phyloP scores from a whole-genome alignment of 805 yeast genomes.

The Priceomyces haplophilus region DNA sequence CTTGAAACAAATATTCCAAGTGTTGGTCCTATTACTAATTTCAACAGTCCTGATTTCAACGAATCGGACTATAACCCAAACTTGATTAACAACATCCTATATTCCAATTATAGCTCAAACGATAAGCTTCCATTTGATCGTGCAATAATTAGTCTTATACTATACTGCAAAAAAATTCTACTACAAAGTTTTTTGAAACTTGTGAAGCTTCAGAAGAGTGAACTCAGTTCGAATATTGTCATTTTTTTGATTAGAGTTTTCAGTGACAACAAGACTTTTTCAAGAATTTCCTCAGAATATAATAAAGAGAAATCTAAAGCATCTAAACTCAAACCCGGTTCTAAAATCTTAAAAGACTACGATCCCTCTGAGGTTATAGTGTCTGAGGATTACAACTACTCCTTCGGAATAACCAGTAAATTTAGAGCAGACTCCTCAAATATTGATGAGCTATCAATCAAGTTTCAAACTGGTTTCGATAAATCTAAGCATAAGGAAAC shows the following conservation, averaged over 20 bases:
- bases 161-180: slow-evolving; percentile 36
- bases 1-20: slow-evolving; percentile 35
- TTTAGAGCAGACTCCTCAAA: slow-evolving; percentile 21
- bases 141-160: slow-evolving; percentile 29
- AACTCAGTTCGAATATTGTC: slow-evolving; percentile 41
- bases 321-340: slow-evolving; percentile 13
- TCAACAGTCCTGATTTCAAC: slow-evolving; percentile 25
- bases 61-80: slow-evolving; percentile 29
- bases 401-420: slow-evolving; percentile 56
- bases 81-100: slow-evolving; percentile 27
- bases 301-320: slow-evolving; percentile 19
- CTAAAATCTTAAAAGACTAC: slow-evolving; percentile 19
- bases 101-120: slow-evolving; percentile 21
- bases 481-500: background rate
- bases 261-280: slow-evolving; percentile 35
- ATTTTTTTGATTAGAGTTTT: slow-evolving; percentile 37
- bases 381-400: slow-evolving; percentile 47
- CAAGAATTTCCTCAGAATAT: slow-evolving; percentile 12
- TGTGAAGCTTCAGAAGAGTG: slow-evolving; percentile 31
- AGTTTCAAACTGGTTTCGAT: slow-evolving; percentile 11
- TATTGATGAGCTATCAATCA: slow-evolving; percentile 36
- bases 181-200: slow-evolving; percentile 34
- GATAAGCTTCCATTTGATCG: slow-evolving; percentile 22
- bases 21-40: slow-evolving; percentile 33
- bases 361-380: slow-evolving; percentile 29